Base-by-base conservation (phyloP, 2,329 filamentous ascomycete genomes). In the Metarhizium sp. region DNA sequence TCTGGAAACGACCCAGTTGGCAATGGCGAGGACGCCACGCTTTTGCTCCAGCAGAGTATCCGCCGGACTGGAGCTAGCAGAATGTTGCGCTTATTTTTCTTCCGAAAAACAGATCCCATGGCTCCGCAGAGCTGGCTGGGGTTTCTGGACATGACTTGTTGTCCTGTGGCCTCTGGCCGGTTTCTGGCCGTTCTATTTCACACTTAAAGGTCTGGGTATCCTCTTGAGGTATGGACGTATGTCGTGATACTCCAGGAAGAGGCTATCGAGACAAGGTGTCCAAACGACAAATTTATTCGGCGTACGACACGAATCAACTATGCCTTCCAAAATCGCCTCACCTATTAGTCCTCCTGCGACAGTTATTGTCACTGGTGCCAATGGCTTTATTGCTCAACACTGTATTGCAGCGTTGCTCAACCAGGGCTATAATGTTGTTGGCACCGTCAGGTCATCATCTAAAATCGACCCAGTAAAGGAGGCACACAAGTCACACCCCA, bases 381-480 rank as follows among this genome's bases (percentile, higher is more conserved):
- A 74, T 58, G 72, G 72, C 58, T 73, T 73, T 56, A 69, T 74
- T 34, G 73, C 69, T 13, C 67, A 69, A 48, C 71, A 74, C 59
- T 70, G 69, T 53, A 63, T 68, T 49, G 68, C 70, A 4, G 61
- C 65, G 0, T 63, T 74, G 16, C 66, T 76, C 2, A 16, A 59
- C 5, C 57, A 64, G 2, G 72, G 71, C 7, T 73, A 72, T 57
- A 60, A 54, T 10, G 72, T 75, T 20, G 62, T 72, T n/a, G 72
- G 72, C 20, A 74, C 72, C 16, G 73, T 73, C 6, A 67, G 71
- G 20, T 62, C 62, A 29, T 55, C 57, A 1, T 34, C 59, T 52
- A 71, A 69, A 43, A 56, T 57, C 18, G 55, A 60, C 1, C 60
- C 56, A 10, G 63, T 70, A 25, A 60, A 60, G 45, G 57, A 60